Conservation (phyloP, 176 grass and related monocot species). For the Sorghum bicolor region DNA sequence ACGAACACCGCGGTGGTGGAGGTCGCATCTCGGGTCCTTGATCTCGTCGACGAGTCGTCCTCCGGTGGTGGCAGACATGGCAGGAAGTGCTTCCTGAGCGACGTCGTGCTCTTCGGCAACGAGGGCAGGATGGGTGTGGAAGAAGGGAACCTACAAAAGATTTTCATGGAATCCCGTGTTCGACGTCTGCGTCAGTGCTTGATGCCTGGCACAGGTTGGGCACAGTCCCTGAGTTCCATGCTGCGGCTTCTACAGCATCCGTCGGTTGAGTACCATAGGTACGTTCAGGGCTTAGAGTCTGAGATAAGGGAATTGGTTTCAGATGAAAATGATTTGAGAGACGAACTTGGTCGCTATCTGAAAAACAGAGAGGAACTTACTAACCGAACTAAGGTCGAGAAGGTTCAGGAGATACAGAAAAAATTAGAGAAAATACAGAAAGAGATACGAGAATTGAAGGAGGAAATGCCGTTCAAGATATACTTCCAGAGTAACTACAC, state of each 20-base stretch:
- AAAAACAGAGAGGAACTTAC: background rate
- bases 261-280: slow-evolving; percentile 26
- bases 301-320: background rate
- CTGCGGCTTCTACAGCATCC: slow-evolving; percentile 41
- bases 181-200: slow-evolving; percentile 35
- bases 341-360: background rate
- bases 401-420: background rate
- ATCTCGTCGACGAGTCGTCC: slow-evolving; percentile 11
- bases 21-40: slow-evolving; percentile 47
- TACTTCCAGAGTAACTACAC: slow-evolving; percentile 22
- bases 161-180: slow-evolving; percentile 53
- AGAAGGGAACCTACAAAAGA: slow-evolving; percentile 5
- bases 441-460: too few relatives aligned
- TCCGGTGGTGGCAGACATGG: background rate
- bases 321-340: background rate
- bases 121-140: slow-evolving; percentile 43
- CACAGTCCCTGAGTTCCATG: slow-evolving; percentile 37
- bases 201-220: slow-evolving; percentile 42
- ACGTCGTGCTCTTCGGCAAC: slow-evolving; percentile 69
- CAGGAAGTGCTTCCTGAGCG: slow-evolving; percentile 17
- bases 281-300: background rate
- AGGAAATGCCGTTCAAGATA: slow-evolving; percentile 28
- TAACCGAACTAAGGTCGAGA: background rate
- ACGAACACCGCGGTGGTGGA: slow-evolving; percentile 76
- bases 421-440: too few relatives aligned